These are phyloP conservation scores for Avena eriantha DNA, from an alignment of 176 grass and related monocot genomes.

Conservation along the genomic window DNA sequence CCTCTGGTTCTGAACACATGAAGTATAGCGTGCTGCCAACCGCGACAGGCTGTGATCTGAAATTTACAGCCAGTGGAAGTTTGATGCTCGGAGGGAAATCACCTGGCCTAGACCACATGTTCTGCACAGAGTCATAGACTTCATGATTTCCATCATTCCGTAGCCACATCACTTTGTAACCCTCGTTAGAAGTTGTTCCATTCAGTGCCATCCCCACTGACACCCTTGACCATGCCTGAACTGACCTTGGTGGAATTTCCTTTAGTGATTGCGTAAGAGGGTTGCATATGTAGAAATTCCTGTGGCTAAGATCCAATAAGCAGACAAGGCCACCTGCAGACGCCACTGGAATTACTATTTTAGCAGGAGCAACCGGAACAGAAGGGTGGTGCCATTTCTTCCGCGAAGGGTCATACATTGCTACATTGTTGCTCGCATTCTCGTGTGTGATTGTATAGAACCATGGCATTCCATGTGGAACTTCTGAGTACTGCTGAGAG, in stretches of 20 bases:
- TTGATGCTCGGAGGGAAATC: constrained; percentile 78
- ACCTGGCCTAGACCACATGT: constrained; percentile 64
- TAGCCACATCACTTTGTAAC: constrained; percentile 96
- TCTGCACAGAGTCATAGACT: constrained; percentile 76
- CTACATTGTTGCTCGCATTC: constrained; percentile 70
- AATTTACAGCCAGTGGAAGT: constrained; percentile 82
- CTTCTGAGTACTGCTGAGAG: constrained; percentile 62
- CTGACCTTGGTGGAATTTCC: constrained; percentile 82
- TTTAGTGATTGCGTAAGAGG: constrained; percentile 79
- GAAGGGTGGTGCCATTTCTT: constrained; percentile 86
- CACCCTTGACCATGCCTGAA: constrained; percentile 84
- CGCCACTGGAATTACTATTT: constrained; percentile 87
- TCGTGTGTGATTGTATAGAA: constrained; percentile 91
- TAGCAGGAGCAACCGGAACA: constrained; percentile 64
- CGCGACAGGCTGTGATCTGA: constrained; percentile 87
- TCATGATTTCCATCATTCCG: constrained; percentile 70
- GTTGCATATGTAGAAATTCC: constrained; percentile 85
- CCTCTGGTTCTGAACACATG: constrained; percentile 91
- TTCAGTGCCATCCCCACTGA: constrained; percentile 91
- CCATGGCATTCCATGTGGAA: constrained; percentile 70
- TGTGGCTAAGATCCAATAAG: constrained; percentile 85
- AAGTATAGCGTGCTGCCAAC: constrained; percentile 87
- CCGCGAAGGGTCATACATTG: constrained; percentile 76
- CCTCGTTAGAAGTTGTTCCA: constrained; percentile 55
- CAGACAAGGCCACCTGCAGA: constrained; percentile 95